Base-by-base conservation (phyloP, 2,329 filamentous ascomycete species). In the Eutypella sp. region DNA sequence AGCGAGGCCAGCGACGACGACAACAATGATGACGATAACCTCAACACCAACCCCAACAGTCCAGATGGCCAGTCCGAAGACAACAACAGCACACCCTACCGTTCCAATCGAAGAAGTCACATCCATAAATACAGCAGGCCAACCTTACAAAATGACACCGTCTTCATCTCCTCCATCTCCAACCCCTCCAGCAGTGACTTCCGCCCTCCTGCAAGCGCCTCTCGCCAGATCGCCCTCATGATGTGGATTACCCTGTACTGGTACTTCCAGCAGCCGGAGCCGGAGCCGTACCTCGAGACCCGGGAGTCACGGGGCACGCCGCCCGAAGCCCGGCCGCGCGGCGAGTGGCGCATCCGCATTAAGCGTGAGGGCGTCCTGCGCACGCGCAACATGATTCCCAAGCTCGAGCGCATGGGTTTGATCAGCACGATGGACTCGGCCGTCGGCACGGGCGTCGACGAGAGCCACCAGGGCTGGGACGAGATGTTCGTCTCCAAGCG, bases 191-290 rank as follows among this genome's bases (percentile, higher is more conserved):
- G 75, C 63, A 81, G 70, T 61, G 89, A 96, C 41, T 95, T 86
- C 70, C 89, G 87, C 61, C 82, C 89, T 1, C 79, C 85, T 2
- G 82, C 76, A 13, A 95, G 89, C 50, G 89, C 89, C 0, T 93
- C 89, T 1, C 77, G 91, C 38, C 88, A 95, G 68, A 88, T 96
- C 49, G 92, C 92, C 54, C 90, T 96, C 88, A 95, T 96, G 86
- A 76, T 97, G 6, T 97, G 89, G 88, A 82, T 90, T 27, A 91
- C 89, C 1, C 73, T 97, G 36, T 96, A 89, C 72, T 97, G 92
- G 92, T 97, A 97, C 72, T 97, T 96, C 58, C 91, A 96, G 68
- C 89, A 95, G 65, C 78, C 82, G 1, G 78, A 85, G 56, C 92
- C 92, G 0, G 73, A 77, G 19, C 74, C 78, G 0, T 76, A 80